Percentiles rank a stretch among this genome's conserved stretches.
phyloP scores from a whole-genome alignment of 495 filamentous ascomycete genomes.

The Neurospora terricola region DNA sequence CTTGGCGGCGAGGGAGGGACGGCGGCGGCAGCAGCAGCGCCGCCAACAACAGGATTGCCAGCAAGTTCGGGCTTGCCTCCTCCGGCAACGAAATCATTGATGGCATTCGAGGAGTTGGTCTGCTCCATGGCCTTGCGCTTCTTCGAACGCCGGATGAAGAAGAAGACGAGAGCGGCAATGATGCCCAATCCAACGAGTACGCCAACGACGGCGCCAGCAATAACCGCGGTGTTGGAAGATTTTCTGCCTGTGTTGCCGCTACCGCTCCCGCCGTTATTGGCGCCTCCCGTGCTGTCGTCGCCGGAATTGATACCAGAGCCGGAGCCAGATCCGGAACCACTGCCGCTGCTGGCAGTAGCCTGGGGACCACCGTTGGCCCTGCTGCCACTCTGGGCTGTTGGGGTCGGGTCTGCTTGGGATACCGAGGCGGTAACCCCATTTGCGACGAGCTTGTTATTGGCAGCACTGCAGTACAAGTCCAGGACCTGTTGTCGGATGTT shows the following conservation, averaged over 20 bases:
- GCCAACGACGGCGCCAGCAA: conserved; percentile 30
- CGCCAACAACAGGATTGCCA: conserved; percentile 6
- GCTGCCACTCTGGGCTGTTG: not conserved
- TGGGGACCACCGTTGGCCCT: conserved; percentile 9
- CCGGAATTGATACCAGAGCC: not conserved
- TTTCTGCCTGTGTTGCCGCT: not conserved
- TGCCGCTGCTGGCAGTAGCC: conserved; percentile 10
- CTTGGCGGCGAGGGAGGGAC: conserved; percentile 16
- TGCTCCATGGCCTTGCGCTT: conserved; percentile 4
- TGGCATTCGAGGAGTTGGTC: not conserved
- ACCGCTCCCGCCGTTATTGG: conserved; percentile 1
- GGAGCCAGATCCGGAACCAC: conserved; percentile 2
- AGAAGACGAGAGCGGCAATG: conserved; percentile 25
- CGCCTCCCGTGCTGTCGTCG: conserved; percentile 1
- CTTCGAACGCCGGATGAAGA: conserved; percentile 17
- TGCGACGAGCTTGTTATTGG: conserved; percentile 25
- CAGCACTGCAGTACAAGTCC: conserved; percentile 39
- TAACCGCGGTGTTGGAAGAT: conserved; percentile 6
- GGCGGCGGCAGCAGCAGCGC: not conserved
- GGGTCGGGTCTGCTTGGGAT: conserved; percentile 6
- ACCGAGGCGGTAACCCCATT: conserved; percentile 29
- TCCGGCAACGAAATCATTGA: not conserved
- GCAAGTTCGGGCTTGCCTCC: conserved; percentile 29
- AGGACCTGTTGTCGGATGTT: conserved; percentile 18
- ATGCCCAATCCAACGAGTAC: conserved; percentile 23